A percentile compares a stretch with the other conserved stretches of the same genome.
Conservation (phyloP, 495 filamentous ascomycete genomes). For the Penicillium subrubescens region DNA sequence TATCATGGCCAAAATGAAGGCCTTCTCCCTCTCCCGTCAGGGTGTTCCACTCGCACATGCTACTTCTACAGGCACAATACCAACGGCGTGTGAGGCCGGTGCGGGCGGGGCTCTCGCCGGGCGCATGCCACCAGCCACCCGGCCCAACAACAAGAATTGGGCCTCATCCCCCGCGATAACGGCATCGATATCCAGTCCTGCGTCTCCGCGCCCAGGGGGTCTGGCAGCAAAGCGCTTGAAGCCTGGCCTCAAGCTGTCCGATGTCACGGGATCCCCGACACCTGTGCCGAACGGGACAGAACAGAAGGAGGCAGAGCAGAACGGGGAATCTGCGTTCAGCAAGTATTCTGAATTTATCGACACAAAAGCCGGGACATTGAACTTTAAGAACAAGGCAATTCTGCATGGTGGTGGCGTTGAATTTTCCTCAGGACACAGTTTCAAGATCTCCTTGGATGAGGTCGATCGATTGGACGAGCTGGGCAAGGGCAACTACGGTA, state of each 20-base stretch:
- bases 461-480: conserved; percentile 94
- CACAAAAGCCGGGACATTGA: conserved; percentile 84
- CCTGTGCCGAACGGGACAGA: conserved; percentile 21
- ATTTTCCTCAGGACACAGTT: conserved; percentile 85
- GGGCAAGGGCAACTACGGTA: conserved; percentile 98
- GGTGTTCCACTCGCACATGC: conserved; percentile 47
- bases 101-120: conserved; percentile 40
- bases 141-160: conserved; percentile 52
- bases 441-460: conserved; percentile 94
- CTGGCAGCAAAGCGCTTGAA: conserved; percentile 57
- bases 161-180: conserved; percentile 51
- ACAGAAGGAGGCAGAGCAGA: conserved; percentile 18
- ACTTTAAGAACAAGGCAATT: conserved; percentile 90
- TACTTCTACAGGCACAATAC: conserved; percentile 39
- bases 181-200: conserved; percentile 24
- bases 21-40: conserved; percentile 69
- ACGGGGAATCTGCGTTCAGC: conserved; percentile 69
- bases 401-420: conserved; percentile 87
- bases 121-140: conserved; percentile 38
- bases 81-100: conserved; percentile 25
- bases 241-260: conserved; percentile 53
- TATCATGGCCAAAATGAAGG: conserved; percentile 78
- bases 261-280: conserved; percentile 43
- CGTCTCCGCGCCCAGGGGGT: conserved; percentile 49
- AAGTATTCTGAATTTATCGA: conserved; percentile 94